Conservation (phyloP, 257 asterid species). For the Solanum sitiens region DNA sequence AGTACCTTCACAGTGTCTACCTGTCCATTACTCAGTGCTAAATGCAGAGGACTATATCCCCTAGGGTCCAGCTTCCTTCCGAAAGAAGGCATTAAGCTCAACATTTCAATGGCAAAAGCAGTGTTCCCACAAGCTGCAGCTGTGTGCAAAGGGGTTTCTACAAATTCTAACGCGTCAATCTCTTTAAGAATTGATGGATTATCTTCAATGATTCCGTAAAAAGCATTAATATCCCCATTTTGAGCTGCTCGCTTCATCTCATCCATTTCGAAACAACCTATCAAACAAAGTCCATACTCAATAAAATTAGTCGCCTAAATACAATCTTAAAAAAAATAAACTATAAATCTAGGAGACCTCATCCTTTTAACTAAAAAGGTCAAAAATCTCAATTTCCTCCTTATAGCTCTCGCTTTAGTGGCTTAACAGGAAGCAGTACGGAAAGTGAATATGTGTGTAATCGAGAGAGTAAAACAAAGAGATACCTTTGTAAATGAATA, state of each 20-base stretch:
- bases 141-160: conserved; percentile 5
- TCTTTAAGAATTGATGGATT: neutral
- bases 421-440: neutral
- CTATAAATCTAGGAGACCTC: neutral
- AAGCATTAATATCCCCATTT: neutral
- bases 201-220: neutral
- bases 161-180: neutral
- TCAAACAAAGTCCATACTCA: neutral
- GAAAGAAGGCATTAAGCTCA: conserved; percentile 1
- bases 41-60: conserved; percentile 2
- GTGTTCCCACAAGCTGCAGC: neutral
- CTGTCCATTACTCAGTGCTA: neutral
- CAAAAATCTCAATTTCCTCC: neutral
- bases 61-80: neutral
- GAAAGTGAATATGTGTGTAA: neutral
- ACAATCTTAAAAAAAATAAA: no score
- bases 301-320: neutral
- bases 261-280: neutral
- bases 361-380: neutral
- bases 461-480: neutral
- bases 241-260: neutral
- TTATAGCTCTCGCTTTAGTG: neutral
- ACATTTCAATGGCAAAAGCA: conserved; percentile 6
- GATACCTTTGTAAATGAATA: neutral
- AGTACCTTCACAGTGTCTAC: neutral